These are phyloP conservation scores for Allantophomopsis cytisporea DNA, from an alignment of 2,329 filamentous ascomycete genomes.

Conservation along the genomic window DNA sequence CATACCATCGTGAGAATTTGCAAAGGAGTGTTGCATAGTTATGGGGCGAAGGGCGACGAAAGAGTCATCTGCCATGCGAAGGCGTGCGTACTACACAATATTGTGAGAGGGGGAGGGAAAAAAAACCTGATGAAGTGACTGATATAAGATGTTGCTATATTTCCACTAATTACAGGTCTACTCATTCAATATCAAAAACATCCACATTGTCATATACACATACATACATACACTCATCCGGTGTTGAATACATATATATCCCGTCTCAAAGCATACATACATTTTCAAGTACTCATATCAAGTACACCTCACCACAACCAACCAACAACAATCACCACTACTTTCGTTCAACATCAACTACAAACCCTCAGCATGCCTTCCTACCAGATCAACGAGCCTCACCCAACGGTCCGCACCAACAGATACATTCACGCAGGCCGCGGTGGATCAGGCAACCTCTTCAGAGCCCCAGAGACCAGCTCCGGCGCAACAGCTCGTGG, in stretches of 20 bases:
- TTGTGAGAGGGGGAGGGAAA: neutral
- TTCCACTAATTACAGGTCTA: neutral
- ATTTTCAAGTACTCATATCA: neutral
- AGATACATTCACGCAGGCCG: constrained; percentile 15
- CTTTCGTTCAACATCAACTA: neutral
- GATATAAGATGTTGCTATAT: neutral
- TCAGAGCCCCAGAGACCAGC: constrained; percentile 15
- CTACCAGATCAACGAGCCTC: constrained; percentile 17
- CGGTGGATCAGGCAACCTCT: constrained; percentile 18
- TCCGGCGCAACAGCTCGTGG: constrained; percentile 10
- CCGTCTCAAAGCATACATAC: neutral
- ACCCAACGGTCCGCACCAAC: constrained; percentile 11
- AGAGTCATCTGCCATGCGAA: neutral
- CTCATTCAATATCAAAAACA: neutral
- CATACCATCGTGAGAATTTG: neutral
- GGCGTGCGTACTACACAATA: neutral
- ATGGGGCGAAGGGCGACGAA: neutral
- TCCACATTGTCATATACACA: neutral
- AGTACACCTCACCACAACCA: neutral
- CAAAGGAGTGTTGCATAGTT: neutral
- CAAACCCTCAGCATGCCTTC: neutral
- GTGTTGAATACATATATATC: neutral
- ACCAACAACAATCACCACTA: neutral
- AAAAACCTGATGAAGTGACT: too few relatives aligned
- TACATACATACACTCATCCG: neutral